Conservation (phyloP, 805 yeast genomes). For the Myxozyma sirexii region DNA sequence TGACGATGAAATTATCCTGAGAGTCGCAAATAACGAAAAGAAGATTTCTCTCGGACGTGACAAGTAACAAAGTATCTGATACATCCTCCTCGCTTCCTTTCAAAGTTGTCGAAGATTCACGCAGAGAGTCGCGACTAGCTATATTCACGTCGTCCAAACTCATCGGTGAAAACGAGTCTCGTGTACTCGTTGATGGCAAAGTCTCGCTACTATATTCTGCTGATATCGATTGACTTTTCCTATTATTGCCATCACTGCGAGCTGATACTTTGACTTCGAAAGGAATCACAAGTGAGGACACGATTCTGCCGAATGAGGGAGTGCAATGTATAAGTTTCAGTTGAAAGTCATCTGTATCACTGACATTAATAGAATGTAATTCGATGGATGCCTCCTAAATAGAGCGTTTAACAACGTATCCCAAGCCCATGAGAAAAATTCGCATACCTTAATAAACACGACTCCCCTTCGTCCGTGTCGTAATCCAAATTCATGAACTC, state of each 20-base stretch:
- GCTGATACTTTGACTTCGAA: conserved; percentile 4
- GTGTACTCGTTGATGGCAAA: not conserved
- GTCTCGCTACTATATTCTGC: not conserved
- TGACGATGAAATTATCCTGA: conserved; percentile 10
- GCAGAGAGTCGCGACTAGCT: not conserved
- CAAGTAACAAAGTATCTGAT: conserved; percentile 22
- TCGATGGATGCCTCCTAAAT: conserved; percentile 27
- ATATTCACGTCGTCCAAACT: not conserved
- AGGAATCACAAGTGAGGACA: conserved; percentile 18
- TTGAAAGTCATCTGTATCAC: not conserved
- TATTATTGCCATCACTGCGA: too few species aligned
- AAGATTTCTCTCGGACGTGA: conserved; percentile 17
- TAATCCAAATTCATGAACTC: not conserved
- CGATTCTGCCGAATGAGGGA: conserved; percentile 13
- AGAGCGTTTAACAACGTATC: not conserved
- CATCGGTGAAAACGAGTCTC: conserved; percentile 2
- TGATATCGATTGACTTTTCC: not conserved
- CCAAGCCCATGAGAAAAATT: not conserved
- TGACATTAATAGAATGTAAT: not conserved
- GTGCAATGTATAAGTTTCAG: not conserved
- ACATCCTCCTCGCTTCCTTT: not conserved
- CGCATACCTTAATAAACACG: conserved; percentile 11
- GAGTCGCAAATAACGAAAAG: conserved; percentile 14
- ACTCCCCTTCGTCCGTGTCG: not conserved
- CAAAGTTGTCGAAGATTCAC: not conserved